phyloP scores from a whole-genome alignment of 768 basidiomycete genomes.

The Pleurotus djamor region DNA sequence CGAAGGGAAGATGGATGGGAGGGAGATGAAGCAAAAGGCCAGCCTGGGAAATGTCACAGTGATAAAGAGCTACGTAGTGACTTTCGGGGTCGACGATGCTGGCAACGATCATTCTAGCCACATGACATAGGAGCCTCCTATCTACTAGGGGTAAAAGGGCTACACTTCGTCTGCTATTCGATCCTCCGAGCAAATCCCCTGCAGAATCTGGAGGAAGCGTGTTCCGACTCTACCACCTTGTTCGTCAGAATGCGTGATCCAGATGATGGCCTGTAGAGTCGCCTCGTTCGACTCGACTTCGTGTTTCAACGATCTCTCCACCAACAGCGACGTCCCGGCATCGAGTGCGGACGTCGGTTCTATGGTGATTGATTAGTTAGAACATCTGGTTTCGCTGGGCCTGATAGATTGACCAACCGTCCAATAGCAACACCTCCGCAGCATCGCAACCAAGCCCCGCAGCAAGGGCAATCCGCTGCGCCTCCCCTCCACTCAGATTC shows the following conservation, averaged over 20 bases:
- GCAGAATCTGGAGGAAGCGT: slow-evolving; percentile 52
- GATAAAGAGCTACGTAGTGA: too few species aligned
- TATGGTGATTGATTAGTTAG: slow-evolving; percentile 21
- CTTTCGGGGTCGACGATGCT: too few species aligned
- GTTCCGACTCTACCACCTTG: slow-evolving; percentile 77
- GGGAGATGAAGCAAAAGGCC: slow-evolving; percentile 5
- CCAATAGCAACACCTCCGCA: slow-evolving; percentile 77
- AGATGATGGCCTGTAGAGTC: slow-evolving; percentile 69
- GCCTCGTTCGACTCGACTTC: slow-evolving; percentile 47
- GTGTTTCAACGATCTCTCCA: slow-evolving; percentile 60
- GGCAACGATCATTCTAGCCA: too few species aligned
- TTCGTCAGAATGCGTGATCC: slow-evolving; percentile 88
- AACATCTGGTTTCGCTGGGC: background rate
- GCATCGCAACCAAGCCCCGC: slow-evolving; percentile 69
- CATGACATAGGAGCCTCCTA: too few species aligned
- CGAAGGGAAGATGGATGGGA: background rate
- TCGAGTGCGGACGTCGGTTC: slow-evolving; percentile 93
- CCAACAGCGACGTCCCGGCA: slow-evolving; percentile 54
- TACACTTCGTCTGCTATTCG: background rate
- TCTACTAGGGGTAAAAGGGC: too few species aligned
- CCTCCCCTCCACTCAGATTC: slow-evolving; percentile 82
- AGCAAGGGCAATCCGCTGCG: slow-evolving; percentile 80
- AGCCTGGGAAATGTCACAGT: background rate
- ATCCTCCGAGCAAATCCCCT: slow-evolving; percentile 43
- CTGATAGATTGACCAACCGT: slow-evolving; percentile 48